phyloP scores from a whole-genome alignment of 495 filamentous ascomycete genomes.

The Talaromyces wortmannii region DNA sequence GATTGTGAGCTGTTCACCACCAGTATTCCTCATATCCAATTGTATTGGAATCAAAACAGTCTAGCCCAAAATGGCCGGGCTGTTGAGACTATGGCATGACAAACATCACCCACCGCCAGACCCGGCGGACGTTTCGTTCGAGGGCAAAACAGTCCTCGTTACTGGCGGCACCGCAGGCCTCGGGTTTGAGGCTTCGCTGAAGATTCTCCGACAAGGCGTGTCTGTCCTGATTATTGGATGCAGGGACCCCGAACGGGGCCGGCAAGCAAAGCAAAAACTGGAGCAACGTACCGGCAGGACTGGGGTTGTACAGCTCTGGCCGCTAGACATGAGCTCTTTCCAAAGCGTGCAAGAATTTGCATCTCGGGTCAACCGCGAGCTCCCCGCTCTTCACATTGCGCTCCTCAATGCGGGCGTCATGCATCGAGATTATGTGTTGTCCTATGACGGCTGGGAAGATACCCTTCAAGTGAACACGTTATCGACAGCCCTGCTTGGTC shows the following conservation, averaged over 20 bases:
- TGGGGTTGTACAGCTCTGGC: constrained; percentile 42
- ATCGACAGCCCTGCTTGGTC: constrained; percentile 46
- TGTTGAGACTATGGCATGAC: constrained; percentile 29
- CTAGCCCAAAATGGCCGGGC: constrained; percentile 22
- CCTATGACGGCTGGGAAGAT: constrained; percentile 46
- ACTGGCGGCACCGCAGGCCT: constrained; percentile 50
- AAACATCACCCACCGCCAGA: constrained; percentile 31
- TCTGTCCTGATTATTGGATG: constrained; percentile 34
- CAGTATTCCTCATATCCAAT: not conserved
- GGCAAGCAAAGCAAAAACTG: constrained; percentile 36
- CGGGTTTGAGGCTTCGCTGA: constrained; percentile 39
- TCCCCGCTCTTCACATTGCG: constrained; percentile 31
- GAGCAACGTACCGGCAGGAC: constrained; percentile 32
- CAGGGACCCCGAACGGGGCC: constrained; percentile 35
- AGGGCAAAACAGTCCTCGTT: constrained; percentile 45
- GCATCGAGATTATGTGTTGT: constrained; percentile 25
- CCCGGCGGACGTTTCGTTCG: constrained; percentile 27
- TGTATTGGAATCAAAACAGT: not conserved
- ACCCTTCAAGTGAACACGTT: constrained; percentile 53
- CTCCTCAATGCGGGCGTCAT: constrained; percentile 40
- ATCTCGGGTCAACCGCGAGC: constrained; percentile 25
- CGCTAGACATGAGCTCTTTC: constrained; percentile 48
- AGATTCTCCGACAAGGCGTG: constrained; percentile 36
- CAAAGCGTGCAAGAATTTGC: constrained; percentile 42
- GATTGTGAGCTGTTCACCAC: too few relatives aligned